These are phyloP conservation scores for Tetrahymena malaccensis DNA, from an alignment of 73 alveolate genomes.

Conservation along the genomic window DNA sequence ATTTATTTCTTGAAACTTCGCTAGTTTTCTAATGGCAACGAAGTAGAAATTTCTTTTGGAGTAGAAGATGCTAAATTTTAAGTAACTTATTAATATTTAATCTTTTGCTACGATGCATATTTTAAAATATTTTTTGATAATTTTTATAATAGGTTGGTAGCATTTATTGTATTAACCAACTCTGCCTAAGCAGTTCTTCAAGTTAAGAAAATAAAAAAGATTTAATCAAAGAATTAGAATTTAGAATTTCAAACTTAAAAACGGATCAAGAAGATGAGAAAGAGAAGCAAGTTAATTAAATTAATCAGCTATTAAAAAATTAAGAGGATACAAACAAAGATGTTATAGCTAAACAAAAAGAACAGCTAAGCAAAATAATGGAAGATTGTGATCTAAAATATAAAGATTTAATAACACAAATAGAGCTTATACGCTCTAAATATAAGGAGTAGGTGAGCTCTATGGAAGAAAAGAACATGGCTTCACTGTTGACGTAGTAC, in stretches of 20 bases:
- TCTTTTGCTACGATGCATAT: neutral
- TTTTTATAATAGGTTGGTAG: neutral
- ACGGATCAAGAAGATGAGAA: slow-evolving; percentile 31
- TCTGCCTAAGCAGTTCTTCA: slow-evolving; percentile 12
- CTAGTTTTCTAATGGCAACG: slow-evolving; percentile 27
- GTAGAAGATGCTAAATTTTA: neutral
- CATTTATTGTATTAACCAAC: slow-evolving; percentile 6
- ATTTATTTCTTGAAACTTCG: neutral
- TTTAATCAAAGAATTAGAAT: slow-evolving; percentile 18
- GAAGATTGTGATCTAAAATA: neutral
- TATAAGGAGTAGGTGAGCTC: neutral
- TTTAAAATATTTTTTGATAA: neutral
- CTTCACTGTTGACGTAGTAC: neutral
- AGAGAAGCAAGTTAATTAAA: neutral
- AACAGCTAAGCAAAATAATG: neutral
- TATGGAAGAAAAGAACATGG: neutral
- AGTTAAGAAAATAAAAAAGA: slow-evolving; percentile 20
- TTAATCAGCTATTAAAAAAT: neutral
- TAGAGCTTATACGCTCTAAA: neutral
- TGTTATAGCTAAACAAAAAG: neutral
- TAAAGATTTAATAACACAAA: neutral
- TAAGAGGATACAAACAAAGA: neutral
- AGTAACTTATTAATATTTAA: neutral
- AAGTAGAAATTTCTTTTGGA: neutral
- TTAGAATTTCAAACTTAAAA: slow-evolving; percentile 22